phyloP scores from a whole-genome alignment of 2,329 filamentous ascomycete genomes.

The Arthrobotrys megalospora region DNA sequence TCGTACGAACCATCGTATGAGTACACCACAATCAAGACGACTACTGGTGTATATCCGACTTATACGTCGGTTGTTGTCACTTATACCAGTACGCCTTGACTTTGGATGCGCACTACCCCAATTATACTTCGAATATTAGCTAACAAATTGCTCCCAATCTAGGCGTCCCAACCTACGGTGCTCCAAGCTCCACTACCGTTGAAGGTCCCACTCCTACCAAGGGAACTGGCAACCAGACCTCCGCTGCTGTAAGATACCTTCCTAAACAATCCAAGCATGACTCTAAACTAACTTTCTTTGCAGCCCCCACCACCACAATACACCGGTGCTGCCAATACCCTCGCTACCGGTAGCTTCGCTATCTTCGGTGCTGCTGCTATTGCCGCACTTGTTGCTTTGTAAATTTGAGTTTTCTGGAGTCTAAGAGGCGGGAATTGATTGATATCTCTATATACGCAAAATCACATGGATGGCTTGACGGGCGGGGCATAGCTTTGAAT shows the following conservation, averaged over 20 bases:
- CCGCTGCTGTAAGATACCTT: constrained; percentile 35
- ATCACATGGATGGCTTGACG: not conserved
- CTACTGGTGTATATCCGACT: constrained; percentile 37
- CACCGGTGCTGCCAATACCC: constrained; percentile 52
- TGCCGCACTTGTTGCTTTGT: constrained; percentile 42
- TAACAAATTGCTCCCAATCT: constrained; percentile 3
- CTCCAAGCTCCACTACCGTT: constrained; percentile 24
- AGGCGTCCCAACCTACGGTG: constrained; percentile 18
- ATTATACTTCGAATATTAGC: constrained; percentile 4
- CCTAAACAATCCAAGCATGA: not conserved
- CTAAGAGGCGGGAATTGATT: constrained; percentile 13
- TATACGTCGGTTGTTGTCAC: constrained; percentile 32
- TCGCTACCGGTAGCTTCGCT: constrained; percentile 24
- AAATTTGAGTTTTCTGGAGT: constrained; percentile 21
- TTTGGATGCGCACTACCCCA: not conserved
- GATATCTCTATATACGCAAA: constrained; percentile 9
- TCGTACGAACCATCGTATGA: constrained; percentile 39
- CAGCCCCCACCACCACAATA: constrained; percentile 54
- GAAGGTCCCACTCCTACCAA: constrained; percentile 30
- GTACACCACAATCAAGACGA: constrained; percentile 50
- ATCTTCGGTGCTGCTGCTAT: constrained; percentile 42
- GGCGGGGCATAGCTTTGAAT: constrained; percentile 11
- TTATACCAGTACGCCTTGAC: constrained; percentile 49
- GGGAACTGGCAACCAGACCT: constrained; percentile 32
- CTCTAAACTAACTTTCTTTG: not conserved